Percentiles rank a stretch among this genome's conserved stretches.
Evolutionary conservation across 208 protist genomes (phyloP).

Genomic region (Crithidia fasciculata): DNA sequence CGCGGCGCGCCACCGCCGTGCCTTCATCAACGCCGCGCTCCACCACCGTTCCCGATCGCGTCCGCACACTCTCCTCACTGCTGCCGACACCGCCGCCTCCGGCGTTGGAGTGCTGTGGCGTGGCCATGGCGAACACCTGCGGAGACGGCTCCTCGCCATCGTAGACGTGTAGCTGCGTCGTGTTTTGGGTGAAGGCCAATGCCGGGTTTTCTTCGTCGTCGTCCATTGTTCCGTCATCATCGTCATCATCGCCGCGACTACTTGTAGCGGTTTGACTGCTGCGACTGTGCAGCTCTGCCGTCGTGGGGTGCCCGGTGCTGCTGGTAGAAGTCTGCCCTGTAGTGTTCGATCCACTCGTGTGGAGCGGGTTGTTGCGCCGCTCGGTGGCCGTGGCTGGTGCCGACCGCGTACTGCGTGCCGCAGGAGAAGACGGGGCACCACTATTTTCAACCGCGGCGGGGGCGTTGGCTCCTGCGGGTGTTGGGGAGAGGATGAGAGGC

Average conservation of each 20-base stretch:
- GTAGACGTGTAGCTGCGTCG: constrained; percentile 2
- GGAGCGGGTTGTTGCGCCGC: background rate
- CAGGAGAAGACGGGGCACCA: background rate
- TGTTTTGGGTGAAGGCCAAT: constrained; percentile 12
- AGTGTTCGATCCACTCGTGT: background rate
- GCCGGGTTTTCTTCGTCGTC: constrained; percentile 1
- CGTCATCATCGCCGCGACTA: background rate
- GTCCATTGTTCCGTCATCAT: background rate
- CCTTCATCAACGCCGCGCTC: background rate
- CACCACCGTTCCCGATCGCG: background rate
- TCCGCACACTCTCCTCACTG: background rate
- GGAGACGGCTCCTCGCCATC: background rate
- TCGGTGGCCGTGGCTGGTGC: background rate
- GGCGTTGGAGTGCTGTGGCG: background rate
- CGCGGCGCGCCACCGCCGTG: no score
- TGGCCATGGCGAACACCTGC: background rate
- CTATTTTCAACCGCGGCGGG: background rate
- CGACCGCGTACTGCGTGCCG: background rate
- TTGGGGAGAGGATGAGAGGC: background rate
- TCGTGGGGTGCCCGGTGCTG: constrained; percentile 15
- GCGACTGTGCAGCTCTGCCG: background rate
- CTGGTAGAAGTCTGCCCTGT: constrained; percentile 5
- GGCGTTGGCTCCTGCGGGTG: background rate
- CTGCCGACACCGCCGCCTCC: background rate
- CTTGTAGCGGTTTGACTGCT: background rate